phyloP scores from a whole-genome alignment of 2,329 filamentous ascomycete species.

The Fonsecaea multimorphosa region DNA sequence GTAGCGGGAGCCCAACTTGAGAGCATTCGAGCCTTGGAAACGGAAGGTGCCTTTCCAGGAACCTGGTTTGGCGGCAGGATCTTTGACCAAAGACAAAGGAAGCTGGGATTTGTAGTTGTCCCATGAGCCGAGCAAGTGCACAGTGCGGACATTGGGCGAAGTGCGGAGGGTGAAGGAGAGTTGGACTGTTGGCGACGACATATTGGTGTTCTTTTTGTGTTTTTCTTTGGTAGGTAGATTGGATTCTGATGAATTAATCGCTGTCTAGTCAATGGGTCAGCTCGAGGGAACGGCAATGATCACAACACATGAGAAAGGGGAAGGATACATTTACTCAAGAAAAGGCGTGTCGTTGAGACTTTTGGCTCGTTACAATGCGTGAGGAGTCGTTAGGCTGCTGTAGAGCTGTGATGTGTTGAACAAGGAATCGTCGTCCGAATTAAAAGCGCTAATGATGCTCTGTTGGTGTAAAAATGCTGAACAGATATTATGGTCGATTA shows the following conservation, averaged over 20 bases:
- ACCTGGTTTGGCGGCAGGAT: slow-evolving; percentile 81
- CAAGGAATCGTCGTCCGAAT: slow-evolving; percentile 16
- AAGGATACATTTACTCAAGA: slow-evolving; percentile 24
- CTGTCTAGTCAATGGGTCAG: slow-evolving; percentile 8
- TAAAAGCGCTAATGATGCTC: slow-evolving; percentile 24
- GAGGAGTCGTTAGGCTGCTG: slow-evolving; percentile 27
- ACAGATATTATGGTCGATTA: slow-evolving; percentile 17
- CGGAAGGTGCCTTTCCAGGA: slow-evolving; percentile 96
- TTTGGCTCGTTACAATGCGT: slow-evolving; percentile 32
- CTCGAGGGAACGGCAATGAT: background rate
- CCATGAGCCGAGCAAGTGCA: slow-evolving; percentile 97
- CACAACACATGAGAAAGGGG: background rate
- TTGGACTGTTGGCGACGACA: slow-evolving; percentile 71
- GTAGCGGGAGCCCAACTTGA: slow-evolving; percentile 90
- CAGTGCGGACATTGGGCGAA: slow-evolving; percentile 94
- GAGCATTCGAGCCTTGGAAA: slow-evolving; percentile 79
- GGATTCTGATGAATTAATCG: slow-evolving; percentile 14
- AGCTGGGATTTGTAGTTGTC: slow-evolving; percentile 96
- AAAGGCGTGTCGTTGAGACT: slow-evolving; percentile 33
- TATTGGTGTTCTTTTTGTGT: slow-evolving; percentile 23
- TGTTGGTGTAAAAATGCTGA: slow-evolving; percentile 17
- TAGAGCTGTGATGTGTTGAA: slow-evolving; percentile 25
- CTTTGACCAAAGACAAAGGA: slow-evolving; percentile 77
- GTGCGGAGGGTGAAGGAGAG: slow-evolving; percentile 96
- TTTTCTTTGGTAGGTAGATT: slow-evolving; percentile 7